Base-by-base conservation (phyloP, 305 asterid genomes). In the Solanum hybrid region DNA sequence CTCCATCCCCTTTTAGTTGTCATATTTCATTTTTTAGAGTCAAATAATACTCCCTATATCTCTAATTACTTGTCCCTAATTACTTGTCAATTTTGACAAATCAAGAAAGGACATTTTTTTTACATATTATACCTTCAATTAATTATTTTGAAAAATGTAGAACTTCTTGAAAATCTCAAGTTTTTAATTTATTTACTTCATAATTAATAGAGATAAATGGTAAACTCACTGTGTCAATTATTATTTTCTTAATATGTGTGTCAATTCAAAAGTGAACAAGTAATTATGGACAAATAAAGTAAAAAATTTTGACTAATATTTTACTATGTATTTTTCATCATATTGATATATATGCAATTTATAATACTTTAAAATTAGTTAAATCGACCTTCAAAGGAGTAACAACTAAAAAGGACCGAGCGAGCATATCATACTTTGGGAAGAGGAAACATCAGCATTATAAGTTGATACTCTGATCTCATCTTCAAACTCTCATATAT, bases 391-490 rank as follows among this genome's bases (percentile, higher is more conserved):
- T 46, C 1, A 46, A 22, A 46, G n/a, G n/a, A 28, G 2, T 14
- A 46, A 46, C 22, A 46, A 46, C 8, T 46, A 5, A 46, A 46
- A 46, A 14, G 22, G 64, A 46, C 22, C 61, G 61, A 46, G 64
- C 1, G 22, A 16, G 67, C 16, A 51, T 18, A 34, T 18, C 42
- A 76, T 33, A 34, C 61, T 36, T 79, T n/a, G 86, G 57, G 3
- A 36, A 36, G 3, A 11, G 35, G 73, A 42, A 51, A 51, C 88
- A 40, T 24, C 20, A 61, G 28, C 13, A 28, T 84, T 83, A 89
- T 86, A 86, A 18, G 88, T 74, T 14, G 90, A 75, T 87, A 22
- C 78, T 81, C 37, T 82, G 88, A 92, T 90, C 89, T 73, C 91
- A 79, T 20, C 91, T 77, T 74, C 74, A 33, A 73, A 78, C 75